Base-by-base conservation (phyloP, 768 basidiomycete species). In the Calocybe indica region DNA sequence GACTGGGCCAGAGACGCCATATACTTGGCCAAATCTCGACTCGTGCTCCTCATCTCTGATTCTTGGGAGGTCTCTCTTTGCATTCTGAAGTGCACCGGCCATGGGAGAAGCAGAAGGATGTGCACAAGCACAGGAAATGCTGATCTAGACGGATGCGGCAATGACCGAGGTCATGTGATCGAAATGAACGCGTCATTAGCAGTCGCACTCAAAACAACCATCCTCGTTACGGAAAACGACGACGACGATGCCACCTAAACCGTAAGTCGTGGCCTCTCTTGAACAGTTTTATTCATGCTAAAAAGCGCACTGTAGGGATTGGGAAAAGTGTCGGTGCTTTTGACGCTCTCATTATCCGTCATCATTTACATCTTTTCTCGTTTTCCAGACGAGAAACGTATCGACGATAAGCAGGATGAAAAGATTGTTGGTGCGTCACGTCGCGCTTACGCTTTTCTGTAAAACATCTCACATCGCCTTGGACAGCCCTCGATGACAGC, bases 1-100 rank as follows among this genome's bases (percentile, higher is more conserved):
- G 73, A 97, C 95, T 43, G 96, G 96, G 37, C 96, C 96, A 35
- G 96, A 99, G 36, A 99, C 96, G 52, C 94, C 94, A 64, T 80
- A 92, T 6, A 95, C 92, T 57, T 85, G 80, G 48, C 91, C 93
- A 57, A 90, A 91, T 54, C 76, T 77, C 53, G 84, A 86, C 70
- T 96, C 94, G 41, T 78, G 76, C 54, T 95, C 88, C 67, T 95
- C 94, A 78, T 97, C 86, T 48, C 77, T 73, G 65, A 97, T 82
- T 78, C 88, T 95, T 60, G 82, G 76, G 49, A 97, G 82, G 66
- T 90, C 77, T 66, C 76, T 80, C 75, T 85, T 90, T 55, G 93
- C 93, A 63, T 93, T 94, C 53, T 86, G 78, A 61, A 95, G 82
- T 58, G 89, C 94, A 52, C 94, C 94, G 35, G 94, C 93, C 94